Base-by-base conservation (phyloP, 805 yeast species). In the Ogataea neopini region DNA sequence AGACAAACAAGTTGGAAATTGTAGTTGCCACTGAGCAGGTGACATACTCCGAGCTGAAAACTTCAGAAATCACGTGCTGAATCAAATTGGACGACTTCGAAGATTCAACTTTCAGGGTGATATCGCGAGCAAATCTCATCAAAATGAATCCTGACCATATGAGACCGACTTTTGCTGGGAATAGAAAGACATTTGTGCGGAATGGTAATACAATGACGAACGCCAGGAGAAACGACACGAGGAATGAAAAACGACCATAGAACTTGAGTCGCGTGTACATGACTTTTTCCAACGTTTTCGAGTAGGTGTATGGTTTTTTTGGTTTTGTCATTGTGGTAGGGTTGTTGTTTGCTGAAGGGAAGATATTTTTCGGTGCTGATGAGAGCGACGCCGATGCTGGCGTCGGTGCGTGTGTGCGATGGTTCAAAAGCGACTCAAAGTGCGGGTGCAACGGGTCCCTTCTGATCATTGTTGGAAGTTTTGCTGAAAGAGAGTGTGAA, bases 61-160 rank as follows among this genome's bases (percentile, higher is more conserved):
- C 15, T 6, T 57, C 57, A 5, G 63, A 61, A 7, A 63, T 15
- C 0, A 56, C n/a, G 39, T 61, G 66, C 19, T 58, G 63, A n/a
- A 61, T 19, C 6, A 54, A 38, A 19, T 57, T 61, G 13, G 65
- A 49, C 23, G 59, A 60, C 6, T 50, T 46, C 3, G 59, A 29
- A 11, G 59, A 43, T n/a, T 63, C 64, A 1, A 62, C 61, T 17
- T 50, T 58, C 18, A 60, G 22, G 0, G 67, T 58, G 4, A 57
- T 30, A 32, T 64, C 68, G 36, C 69, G 60, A 5, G 66, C 54
- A 39, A 57, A 54, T 41, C 64, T 58, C 7, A 66, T 49, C 20
- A 66, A 34, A 6, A 58, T 53, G 47, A 64, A 64, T 1, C 64
- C 63, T 4, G 50, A 17, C 64, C 69, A 67, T 10, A 68, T 41